Base-by-base conservation (phyloP, 345 rosid species). In the Citrus medica region DNA sequence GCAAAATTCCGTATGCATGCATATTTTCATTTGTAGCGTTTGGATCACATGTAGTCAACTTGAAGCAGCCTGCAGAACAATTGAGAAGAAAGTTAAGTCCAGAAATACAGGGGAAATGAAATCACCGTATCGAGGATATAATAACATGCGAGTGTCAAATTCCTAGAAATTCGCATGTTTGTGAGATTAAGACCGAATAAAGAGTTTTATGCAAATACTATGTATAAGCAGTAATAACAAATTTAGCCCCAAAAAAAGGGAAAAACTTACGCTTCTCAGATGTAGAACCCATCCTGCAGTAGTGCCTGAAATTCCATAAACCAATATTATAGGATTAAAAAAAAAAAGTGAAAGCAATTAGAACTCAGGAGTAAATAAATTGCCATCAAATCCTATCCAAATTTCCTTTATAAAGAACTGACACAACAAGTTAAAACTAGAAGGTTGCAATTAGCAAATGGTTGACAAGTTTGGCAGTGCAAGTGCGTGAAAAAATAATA, bases 231-330 rank as follows among this genome's bases (percentile, higher is more conserved):
- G 75, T n/a, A 68, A 68, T 28, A 21, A 78, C 71, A 32, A 55
- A 40, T 53, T 55, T 63, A 77, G 65, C 37, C 16, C 6, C 6
- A 37, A 38, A 38, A 38, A 38, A 62, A 53, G 16, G 22, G 58
- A 19, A 62, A 33, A 42, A 75, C 97, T 84, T 81, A 96, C 98
- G 88, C 63, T 81, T 83, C 86, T 92, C 90, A 51, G 90, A 82
- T 48, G 92, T 92, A 64, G 99, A 94, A 53, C 99, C 99, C 89
- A 73, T 83, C 71, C 92, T 76, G 87, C 98, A 95, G 74, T 88
- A 92, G 71, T 91, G 96, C 73, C 99, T 95, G 92, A 63, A 83
- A 82, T 74, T 38, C 77, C 79, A 81, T 37, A 51, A 27, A 72
- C 12, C 60, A 75, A 60, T 19, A 46, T 12, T 14, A 69, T 16